A percentile compares a stretch with the other conserved stretches of the same genome.
Conservation (phyloP, 257 asterid genomes). For the Penstemon barbatus region DNA sequence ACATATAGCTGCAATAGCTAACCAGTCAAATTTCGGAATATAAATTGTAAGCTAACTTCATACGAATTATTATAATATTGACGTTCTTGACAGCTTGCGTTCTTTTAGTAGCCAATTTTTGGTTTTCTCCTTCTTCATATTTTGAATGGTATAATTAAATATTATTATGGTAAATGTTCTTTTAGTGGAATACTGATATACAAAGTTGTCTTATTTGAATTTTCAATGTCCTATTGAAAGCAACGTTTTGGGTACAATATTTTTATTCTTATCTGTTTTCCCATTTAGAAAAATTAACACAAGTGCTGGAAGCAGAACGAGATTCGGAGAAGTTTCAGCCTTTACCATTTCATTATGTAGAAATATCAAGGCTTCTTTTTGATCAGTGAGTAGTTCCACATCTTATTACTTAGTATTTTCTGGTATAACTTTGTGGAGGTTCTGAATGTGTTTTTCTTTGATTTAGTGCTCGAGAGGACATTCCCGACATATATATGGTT, state of each 20-base stretch:
- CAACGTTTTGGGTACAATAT: neutral
- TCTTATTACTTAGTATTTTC: constrained; percentile 3
- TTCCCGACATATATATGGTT: constrained; percentile 84
- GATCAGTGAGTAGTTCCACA: constrained; percentile 63
- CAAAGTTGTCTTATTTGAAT: constrained; percentile 15
- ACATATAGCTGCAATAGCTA: too few species aligned
- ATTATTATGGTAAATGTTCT: constrained; percentile 1
- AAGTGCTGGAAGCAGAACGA: constrained; percentile 86
- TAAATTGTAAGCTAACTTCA: neutral
- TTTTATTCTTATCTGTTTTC: constrained; percentile 29
- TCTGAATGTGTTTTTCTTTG: constrained; percentile 28
- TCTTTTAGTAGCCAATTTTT: neutral
- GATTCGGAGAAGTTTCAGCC: constrained; percentile 85
- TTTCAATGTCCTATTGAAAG: constrained; percentile 10
- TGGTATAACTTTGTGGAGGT: constrained; percentile 21
- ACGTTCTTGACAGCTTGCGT: constrained; percentile 15
- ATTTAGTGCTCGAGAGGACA: constrained; percentile 84
- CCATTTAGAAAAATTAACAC: constrained; percentile 66
- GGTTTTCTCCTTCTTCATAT: neutral
- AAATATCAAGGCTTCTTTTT: constrained; percentile 90
- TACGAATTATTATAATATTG: neutral
- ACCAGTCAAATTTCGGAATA: constrained; percentile 4
- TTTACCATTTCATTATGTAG: constrained; percentile 93
- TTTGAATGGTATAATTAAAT: neutral
- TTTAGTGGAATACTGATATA: neutral